These are phyloP conservation scores for Talaromyces wortmannii DNA, from an alignment of 495 filamentous ascomycete genomes.

Conservation along the genomic window DNA sequence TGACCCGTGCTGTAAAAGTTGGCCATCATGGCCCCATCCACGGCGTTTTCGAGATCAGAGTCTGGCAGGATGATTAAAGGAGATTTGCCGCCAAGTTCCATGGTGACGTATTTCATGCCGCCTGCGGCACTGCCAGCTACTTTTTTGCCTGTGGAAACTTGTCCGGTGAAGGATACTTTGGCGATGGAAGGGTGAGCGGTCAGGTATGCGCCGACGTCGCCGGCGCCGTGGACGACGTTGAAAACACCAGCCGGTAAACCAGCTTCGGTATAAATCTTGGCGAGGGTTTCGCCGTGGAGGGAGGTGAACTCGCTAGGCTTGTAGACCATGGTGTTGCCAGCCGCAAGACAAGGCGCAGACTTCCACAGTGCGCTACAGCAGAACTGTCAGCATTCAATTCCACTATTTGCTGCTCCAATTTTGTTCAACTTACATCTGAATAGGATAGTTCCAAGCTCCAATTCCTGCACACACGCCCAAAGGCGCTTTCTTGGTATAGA, in stretches of 20 bases:
- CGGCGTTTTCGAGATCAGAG: constrained; percentile 63
- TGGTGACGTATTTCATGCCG: constrained; percentile 80
- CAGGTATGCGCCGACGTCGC: constrained; percentile 62
- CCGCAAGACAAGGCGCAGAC: constrained; percentile 71
- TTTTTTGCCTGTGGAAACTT: constrained; percentile 69
- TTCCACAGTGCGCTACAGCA: constrained; percentile 66
- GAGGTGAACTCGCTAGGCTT: constrained; percentile 80
- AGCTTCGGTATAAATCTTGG: constrained; percentile 63
- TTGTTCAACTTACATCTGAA: constrained; percentile 55
- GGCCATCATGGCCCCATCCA: constrained; percentile 80
- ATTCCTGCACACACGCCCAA: constrained; percentile 74
- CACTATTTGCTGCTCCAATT: neutral
- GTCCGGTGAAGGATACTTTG: constrained; percentile 82
- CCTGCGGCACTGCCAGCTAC: constrained; percentile 62
- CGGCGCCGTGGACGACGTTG: constrained; percentile 71
- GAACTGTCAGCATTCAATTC: constrained; percentile 3
- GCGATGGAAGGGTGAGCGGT: constrained; percentile 61
- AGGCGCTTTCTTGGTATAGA: constrained; percentile 68
- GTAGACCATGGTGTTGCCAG: constrained; percentile 83
- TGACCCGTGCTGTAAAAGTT: constrained; percentile 81
- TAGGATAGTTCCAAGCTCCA: constrained; percentile 81
- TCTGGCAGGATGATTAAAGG: constrained; percentile 67
- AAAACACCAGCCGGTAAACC: constrained; percentile 75
- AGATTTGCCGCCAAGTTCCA: constrained; percentile 80
- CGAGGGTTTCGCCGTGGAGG: constrained; percentile 61